Conservation (phyloP, 2,329 filamentous ascomycete genomes). For the Mariannaea elegans region DNA sequence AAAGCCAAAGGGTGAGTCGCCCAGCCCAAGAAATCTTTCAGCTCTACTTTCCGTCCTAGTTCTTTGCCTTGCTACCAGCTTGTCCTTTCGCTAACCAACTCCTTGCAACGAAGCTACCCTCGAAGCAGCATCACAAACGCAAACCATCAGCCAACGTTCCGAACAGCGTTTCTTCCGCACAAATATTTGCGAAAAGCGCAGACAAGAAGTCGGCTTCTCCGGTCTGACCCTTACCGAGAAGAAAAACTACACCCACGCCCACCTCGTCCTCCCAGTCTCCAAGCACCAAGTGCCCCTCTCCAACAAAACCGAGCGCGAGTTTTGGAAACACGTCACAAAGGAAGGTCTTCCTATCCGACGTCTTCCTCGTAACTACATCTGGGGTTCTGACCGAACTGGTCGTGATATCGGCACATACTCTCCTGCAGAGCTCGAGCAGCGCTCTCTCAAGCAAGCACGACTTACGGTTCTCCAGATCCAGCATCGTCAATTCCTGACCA, state of each 20-base stretch:
- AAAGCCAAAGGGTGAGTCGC: constrained; percentile 31
- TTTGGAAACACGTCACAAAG: constrained; percentile 66
- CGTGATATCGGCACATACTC: constrained; percentile 59
- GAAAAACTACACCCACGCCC: constrained; percentile 57
- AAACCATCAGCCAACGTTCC: constrained; percentile 60
- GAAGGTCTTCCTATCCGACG: constrained; percentile 59
- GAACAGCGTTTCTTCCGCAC: constrained; percentile 58
- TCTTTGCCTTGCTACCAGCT: background rate
- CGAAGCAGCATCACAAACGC: constrained; percentile 47
- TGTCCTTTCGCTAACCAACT: background rate
- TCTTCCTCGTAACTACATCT: constrained; percentile 51
- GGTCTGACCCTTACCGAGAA: constrained; percentile 58
- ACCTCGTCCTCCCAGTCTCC: constrained; percentile 55
- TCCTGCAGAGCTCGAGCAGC: constrained; percentile 55
- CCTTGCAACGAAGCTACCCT: constrained; percentile 33
- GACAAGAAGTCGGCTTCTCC: constrained; percentile 55
- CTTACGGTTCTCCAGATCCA: constrained; percentile 55
- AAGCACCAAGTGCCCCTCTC: constrained; percentile 47
- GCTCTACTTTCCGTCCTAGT: background rate
- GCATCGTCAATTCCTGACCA: constrained; percentile 55
- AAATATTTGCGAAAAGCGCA: constrained; percentile 57
- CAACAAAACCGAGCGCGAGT: constrained; percentile 63
- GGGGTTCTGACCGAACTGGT: constrained; percentile 62
- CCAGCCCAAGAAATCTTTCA: background rate
- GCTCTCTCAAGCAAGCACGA: constrained; percentile 51